A percentile compares a stretch with the other conserved stretches of the same genome.
Evolutionary conservation across 1,284 basidiomycete species (phyloP).

Genomic region (Cutaneotrichosporon sp.): DNA sequence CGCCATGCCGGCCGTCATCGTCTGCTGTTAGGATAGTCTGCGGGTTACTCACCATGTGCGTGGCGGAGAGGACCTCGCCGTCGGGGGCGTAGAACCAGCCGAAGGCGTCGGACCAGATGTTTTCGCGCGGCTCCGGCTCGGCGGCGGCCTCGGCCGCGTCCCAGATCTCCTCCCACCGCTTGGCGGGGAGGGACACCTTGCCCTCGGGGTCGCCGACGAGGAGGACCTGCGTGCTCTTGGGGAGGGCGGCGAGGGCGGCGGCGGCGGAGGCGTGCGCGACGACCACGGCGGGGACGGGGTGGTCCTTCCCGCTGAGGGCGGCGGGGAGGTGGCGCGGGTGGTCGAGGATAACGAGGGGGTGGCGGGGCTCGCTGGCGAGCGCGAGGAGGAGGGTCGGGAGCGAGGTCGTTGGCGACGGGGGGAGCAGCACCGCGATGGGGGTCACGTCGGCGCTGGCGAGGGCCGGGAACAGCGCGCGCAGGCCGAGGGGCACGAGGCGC

Average conservation of each 20-base stretch:
- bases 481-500: conserved; percentile 40
- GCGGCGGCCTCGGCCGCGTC: conserved; percentile 32
- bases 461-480: conserved; percentile 41
- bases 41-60: conserved; percentile 37
- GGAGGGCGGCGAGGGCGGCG: conserved; percentile 29
- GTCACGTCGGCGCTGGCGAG: conserved; percentile 23
- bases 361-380: conserved; percentile 29
- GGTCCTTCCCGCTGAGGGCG: conserved; percentile 24
- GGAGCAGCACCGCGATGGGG: conserved; percentile 39
- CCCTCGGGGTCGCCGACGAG: conserved; percentile 40
- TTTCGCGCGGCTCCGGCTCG: neutral
- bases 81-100: conserved; percentile 10
- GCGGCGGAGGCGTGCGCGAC: conserved; percentile 40
- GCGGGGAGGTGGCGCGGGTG: conserved; percentile 29
- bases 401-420: conserved; percentile 35
- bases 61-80: conserved; percentile 35
- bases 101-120: conserved; percentile 22
- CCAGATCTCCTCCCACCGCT: conserved; percentile 50
- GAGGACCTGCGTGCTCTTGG: conserved; percentile 27
- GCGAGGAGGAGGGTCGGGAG: conserved; percentile 46
- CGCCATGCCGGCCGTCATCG: conserved; percentile 53
- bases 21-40: conserved; percentile 25
- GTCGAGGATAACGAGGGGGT: conserved; percentile 41
- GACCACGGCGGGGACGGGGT: conserved; percentile 36
- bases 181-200: conserved; percentile 30